Evolutionary conservation across 2,329 filamentous ascomycete genomes (phyloP), one percentile per base, ranked within the genome.

Genomic region (Epichloe uncinata): DNA sequence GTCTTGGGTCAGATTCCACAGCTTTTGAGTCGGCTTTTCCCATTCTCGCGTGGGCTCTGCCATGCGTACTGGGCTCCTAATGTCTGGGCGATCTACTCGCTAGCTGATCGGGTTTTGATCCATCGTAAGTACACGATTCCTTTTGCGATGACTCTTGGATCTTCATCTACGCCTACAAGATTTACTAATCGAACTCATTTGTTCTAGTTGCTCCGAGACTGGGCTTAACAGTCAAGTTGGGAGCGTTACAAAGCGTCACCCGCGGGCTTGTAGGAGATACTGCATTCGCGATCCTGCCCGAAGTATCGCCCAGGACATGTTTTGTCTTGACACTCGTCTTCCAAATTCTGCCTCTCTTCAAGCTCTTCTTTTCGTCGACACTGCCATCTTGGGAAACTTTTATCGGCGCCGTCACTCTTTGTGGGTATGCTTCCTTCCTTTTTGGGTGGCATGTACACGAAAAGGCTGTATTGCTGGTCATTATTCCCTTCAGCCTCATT

Each of bases 391-490:
- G 88, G 87, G 85, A 95, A 54, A 85, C 79, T 50, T 97, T 98
- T 63, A 78, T 97, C 41, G 88, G 88, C 3, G 84, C 88, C 0
- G 78, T 95, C 42, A 96, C 91, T 0, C 79, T 97, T 15, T 97
- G 93, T 61, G 93, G 87, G 52, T 98, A 96, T 63, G 86, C 91
- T 0, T 96, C 91, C 0, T 98, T 98, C 69, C 75, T 98, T 9
- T 97, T 97, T 59, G 91, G 93, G 50, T 98, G 91, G 89, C 93
- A 98, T 62, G 93, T 98, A 8, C 93, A 98, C 60, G 93, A 98
- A 64, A 98, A 98, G 68, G 93, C 93, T 1, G 86, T 98, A 51
- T 77, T 98, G 20, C 78, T 97, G 18, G 85, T 97, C 61, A 89
- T 98, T 56, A 86, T 97, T 45, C 93, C 93, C 0, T 97, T 97